These are phyloP conservation scores for Capsicum chinense DNA, from an alignment of 257 asterid genomes.

Conservation along the genomic window DNA sequence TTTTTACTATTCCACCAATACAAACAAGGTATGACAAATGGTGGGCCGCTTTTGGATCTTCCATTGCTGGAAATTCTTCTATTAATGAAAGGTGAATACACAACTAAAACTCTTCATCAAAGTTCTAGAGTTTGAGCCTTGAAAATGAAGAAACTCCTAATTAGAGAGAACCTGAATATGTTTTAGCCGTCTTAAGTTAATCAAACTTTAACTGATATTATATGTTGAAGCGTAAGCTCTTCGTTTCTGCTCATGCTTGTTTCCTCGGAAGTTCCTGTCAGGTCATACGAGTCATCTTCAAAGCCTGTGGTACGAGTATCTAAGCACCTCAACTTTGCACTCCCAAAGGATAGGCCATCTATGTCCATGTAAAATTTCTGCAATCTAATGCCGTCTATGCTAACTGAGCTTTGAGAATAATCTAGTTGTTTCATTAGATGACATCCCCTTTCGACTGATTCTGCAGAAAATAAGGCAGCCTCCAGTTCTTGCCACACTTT, in stretches of 20 bases:
- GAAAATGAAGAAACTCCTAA: neutral
- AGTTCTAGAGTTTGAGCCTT: neutral
- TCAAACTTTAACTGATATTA: neutral
- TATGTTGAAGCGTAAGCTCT: conserved; percentile 3
- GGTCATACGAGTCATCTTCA: conserved; percentile 29
- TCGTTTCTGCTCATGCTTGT: conserved; percentile 44
- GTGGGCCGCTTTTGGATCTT: neutral
- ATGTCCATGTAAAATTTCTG: conserved; percentile 63
- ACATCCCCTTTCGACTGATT: neutral
- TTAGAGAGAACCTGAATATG: neutral
- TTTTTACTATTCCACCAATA: too few relatives aligned
- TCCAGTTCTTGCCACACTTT: conserved; percentile 72
- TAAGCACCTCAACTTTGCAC: conserved; percentile 68
- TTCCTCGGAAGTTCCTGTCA: conserved; percentile 31
- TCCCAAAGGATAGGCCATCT: conserved; percentile 43
- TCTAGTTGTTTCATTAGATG: neutral
- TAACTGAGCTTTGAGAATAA: conserved; percentile 51
- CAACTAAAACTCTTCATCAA: neutral
- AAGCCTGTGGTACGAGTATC: conserved; percentile 37
- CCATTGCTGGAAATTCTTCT: neutral
- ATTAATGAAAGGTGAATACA: neutral
- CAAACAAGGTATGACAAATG: neutral
- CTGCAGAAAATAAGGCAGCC: conserved; percentile 39
- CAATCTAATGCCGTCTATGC: conserved; percentile 61
- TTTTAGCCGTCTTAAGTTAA: neutral